A percentile compares a stretch with the other conserved stretches of the same genome.
Conservation (phyloP, 176 grass and related monocot genomes). For the Triticum turgidum region DNA sequence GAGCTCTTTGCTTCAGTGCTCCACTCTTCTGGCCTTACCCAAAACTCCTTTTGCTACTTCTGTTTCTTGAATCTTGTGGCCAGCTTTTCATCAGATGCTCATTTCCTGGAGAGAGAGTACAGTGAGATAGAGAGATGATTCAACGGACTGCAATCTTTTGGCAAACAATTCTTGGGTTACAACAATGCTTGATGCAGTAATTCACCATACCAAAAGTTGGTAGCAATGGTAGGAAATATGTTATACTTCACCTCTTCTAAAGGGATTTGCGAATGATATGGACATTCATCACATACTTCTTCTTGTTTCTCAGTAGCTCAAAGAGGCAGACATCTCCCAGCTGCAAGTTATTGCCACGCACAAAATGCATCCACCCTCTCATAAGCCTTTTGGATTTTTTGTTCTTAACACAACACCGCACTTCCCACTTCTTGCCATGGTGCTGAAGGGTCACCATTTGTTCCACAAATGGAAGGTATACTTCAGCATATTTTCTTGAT, state of each 20-base stretch:
- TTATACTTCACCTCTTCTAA: not conserved
- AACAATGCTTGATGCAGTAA: not conserved
- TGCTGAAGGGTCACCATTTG: not conserved
- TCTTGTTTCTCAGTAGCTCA: not conserved
- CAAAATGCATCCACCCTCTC: slow-evolving; percentile 26
- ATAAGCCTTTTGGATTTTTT: not conserved
- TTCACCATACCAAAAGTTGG: not conserved
- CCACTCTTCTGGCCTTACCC: too few relatives aligned
- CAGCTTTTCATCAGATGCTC: too few relatives aligned
- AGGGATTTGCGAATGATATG: not conserved
- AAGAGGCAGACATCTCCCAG: slow-evolving; percentile 19
- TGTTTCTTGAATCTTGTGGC: too few relatives aligned
- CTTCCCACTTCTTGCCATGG: not conserved
- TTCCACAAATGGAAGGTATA: slow-evolving; percentile 15
- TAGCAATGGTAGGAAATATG: not conserved
- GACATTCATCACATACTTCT: not conserved
- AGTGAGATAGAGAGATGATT: too few relatives aligned
- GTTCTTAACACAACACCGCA: not conserved
- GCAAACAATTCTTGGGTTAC: not conserved
- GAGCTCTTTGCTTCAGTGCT: too few relatives aligned
- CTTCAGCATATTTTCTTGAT: not conserved
- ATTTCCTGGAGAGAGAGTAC: not conserved
- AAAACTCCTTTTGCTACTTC: too few relatives aligned
- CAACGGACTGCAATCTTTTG: not conserved
- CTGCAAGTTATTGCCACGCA: slow-evolving; percentile 23